Evolutionary conservation across 176 grass and related monocot genomes (phyloP).

Genomic region (Paspalum vaginatum): DNA sequence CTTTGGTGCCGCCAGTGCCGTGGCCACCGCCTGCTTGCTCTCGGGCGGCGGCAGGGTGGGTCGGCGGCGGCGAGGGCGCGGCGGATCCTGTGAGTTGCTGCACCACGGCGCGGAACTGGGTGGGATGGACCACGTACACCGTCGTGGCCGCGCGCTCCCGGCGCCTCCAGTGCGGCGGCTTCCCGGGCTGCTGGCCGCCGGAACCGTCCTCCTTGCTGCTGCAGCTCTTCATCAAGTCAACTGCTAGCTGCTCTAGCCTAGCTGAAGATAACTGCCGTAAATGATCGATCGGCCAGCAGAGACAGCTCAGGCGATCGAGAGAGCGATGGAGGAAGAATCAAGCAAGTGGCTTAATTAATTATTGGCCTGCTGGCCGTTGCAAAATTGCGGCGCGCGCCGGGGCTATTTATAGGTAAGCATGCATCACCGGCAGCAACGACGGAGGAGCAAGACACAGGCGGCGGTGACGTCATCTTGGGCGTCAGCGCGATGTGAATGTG

Average conservation of each 20-base stretch:
- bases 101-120: slow-evolving; percentile 46
- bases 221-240: neutral
- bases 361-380: too few species aligned
- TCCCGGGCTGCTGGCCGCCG: neutral
- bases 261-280: neutral
- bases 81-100: slow-evolving; percentile 42
- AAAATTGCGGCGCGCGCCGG: too few species aligned
- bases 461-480: too few species aligned
- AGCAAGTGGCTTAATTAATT: too few species aligned
- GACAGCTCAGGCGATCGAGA: too few species aligned
- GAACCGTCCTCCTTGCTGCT: neutral
- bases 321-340: too few species aligned
- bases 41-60: neutral
- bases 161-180: slow-evolving; percentile 39
- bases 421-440: too few species aligned
- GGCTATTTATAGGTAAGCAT: too few species aligned
- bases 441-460: too few species aligned
- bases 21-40: neutral
- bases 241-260: neutral
- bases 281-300: too few species aligned
- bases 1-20: neutral
- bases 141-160: slow-evolving; percentile 14
- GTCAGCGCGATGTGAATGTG: too few species aligned
- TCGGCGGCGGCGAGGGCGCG: neutral
- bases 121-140: slow-evolving; percentile 42